phyloP scores from a whole-genome alignment of 2,329 filamentous ascomycete genomes.

The Chaetomiaceae sp. region DNA sequence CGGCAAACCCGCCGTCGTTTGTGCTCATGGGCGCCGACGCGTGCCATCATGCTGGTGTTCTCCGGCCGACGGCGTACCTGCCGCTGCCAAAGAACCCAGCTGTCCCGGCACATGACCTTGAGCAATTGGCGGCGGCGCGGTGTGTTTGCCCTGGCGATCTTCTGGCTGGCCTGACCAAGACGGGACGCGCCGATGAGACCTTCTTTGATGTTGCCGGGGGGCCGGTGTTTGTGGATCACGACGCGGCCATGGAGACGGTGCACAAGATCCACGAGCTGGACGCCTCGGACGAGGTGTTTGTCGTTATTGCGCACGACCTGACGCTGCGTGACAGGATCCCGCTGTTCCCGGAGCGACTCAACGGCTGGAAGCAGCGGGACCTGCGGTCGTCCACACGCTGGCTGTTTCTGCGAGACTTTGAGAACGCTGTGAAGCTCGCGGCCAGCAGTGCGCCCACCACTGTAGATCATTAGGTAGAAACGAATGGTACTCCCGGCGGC shows the following conservation, averaged over 20 bases:
- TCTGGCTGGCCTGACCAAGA: background rate
- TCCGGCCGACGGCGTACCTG: slow-evolving; percentile 31
- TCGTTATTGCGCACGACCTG: slow-evolving; percentile 1
- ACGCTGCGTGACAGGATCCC: too few species aligned
- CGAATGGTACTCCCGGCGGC: too few species aligned
- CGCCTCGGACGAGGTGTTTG: background rate
- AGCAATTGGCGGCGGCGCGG: too few species aligned
- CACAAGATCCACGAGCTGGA: slow-evolving; percentile 2
- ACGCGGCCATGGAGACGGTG: background rate
- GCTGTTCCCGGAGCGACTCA: too few species aligned
- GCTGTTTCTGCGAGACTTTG: too few species aligned
- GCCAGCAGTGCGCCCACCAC: too few species aligned
- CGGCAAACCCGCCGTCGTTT: slow-evolving; percentile 28
- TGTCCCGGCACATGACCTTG: too few species aligned
- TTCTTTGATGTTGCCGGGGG: background rate
- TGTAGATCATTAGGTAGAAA: too few species aligned
- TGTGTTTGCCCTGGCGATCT: background rate
- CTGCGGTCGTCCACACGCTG: too few species aligned
- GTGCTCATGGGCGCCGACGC: slow-evolving; percentile 39
- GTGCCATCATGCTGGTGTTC: slow-evolving; percentile 34
- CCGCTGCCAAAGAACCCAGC: slow-evolving; percentile 27
- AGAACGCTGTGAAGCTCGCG: too few species aligned
- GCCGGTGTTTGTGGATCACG: background rate
- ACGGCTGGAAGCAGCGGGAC: too few species aligned
- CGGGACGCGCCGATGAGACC: background rate